phyloP scores from a whole-genome alignment of 202 grass and related monocot species.

The Brachypodium distachyon region DNA sequence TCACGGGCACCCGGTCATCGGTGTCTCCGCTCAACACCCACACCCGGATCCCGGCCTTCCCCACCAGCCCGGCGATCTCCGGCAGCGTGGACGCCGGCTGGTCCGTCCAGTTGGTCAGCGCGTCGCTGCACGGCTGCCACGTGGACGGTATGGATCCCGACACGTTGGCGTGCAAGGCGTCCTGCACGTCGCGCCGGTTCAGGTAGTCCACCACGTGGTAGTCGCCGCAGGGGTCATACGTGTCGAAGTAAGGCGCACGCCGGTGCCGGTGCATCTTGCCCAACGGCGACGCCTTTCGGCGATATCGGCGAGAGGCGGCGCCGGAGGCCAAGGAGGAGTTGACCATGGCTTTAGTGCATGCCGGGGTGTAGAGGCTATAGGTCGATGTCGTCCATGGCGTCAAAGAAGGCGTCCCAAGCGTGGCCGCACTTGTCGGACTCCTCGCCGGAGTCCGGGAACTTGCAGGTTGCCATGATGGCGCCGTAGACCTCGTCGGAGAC shows the following conservation, averaged over 20 bases:
- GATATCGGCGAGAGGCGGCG: too few species aligned
- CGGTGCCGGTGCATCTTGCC: too few species aligned
- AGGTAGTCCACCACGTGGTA: slow-evolving; percentile 6
- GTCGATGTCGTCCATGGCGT: slow-evolving; percentile 2
- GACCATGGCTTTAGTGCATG: too few species aligned
- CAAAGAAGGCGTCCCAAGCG: too few species aligned
- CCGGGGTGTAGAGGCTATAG: slow-evolving; percentile 50
- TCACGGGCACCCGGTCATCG: slow-evolving; percentile 31
- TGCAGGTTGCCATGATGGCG: slow-evolving; percentile 13
- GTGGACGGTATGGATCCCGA: too few species aligned
- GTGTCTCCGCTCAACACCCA: slow-evolving; percentile 48
- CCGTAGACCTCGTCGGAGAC: slow-evolving; percentile 26
- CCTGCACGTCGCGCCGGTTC: slow-evolving; percentile 44
- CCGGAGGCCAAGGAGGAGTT: too few species aligned
- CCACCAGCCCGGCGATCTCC: neutral
- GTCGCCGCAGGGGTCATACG: slow-evolving; percentile 39
- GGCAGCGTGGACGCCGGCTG: slow-evolving; percentile 18
- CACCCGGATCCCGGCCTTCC: slow-evolving; percentile 27
- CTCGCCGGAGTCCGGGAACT: neutral
- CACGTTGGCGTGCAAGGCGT: slow-evolving; percentile 55
- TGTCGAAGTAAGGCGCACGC: too few species aligned
- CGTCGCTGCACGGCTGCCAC: slow-evolving; percentile 45
- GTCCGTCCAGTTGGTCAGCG: slow-evolving; percentile 24
- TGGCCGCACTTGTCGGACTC: neutral
- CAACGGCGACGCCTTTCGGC: too few species aligned